A percentile compares a stretch with the other conserved stretches of the same genome.
Conservation (phyloP, 139 green algal genomes). For the Chlorella vulgaris region DNA sequence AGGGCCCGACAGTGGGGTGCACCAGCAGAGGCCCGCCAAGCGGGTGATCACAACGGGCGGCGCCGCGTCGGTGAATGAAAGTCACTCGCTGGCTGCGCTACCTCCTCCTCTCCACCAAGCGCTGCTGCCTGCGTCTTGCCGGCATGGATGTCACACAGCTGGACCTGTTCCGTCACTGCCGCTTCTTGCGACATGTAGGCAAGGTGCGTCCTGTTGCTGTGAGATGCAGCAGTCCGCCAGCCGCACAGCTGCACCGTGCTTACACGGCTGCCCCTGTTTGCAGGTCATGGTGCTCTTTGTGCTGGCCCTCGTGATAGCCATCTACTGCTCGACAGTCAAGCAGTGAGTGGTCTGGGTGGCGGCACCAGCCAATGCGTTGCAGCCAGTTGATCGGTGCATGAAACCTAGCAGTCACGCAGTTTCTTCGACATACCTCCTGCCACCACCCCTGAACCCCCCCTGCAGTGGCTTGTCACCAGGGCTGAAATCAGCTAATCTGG, state of each 20-base stretch:
- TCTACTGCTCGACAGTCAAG: slow-evolving; percentile 72
- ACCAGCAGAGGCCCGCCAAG: too few relatives aligned
- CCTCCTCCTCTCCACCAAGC: not conserved
- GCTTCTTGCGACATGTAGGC: slow-evolving; percentile 27
- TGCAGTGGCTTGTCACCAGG: slow-evolving; percentile 17
- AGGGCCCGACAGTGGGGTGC: too few relatives aligned
- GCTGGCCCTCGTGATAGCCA: slow-evolving; percentile 65
- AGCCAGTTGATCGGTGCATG: not conserved
- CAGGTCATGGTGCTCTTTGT: slow-evolving; percentile 87
- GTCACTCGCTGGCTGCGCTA: not conserved
- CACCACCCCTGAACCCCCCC: not conserved
- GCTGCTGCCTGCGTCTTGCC: not conserved
- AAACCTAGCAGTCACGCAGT: too few relatives aligned
- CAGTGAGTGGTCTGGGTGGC: not conserved
- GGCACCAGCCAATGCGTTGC: not conserved
- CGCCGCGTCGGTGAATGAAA: not conserved
- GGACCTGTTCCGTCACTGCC: slow-evolving; percentile 34
- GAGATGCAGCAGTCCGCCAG: not conserved
- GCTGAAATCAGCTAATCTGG: not conserved
- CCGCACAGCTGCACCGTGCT: not conserved
- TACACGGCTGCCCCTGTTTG: not conserved
- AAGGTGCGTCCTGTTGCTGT: slow-evolving; percentile 29
- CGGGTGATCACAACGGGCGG: not conserved
- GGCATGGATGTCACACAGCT: slow-evolving; percentile 35
- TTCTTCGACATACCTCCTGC: not conserved